phyloP scores from a whole-genome alignment of 108 stramenopile genomes.

The Skeletonema marinoi region DNA sequence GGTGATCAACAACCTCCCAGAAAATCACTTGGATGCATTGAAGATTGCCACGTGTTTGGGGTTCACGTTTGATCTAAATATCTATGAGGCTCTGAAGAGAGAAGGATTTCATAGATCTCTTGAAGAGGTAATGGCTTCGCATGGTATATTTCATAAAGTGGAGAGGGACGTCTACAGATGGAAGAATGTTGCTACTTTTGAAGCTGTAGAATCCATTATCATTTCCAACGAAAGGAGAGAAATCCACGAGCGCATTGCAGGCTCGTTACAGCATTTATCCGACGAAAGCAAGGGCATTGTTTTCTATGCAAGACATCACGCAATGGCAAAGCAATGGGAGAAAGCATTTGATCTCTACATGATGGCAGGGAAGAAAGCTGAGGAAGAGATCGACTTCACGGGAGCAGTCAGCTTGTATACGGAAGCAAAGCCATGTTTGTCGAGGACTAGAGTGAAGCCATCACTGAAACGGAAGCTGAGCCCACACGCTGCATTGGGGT shows the following conservation, averaged over 20 bases:
- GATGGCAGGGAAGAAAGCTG: slow-evolving; percentile 36
- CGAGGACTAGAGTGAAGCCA: background rate
- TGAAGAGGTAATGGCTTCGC: slow-evolving; percentile 12
- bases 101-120: slow-evolving; percentile 25
- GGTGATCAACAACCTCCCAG: slow-evolving; percentile 30
- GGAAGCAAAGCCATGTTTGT: slow-evolving; percentile 27
- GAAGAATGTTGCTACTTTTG: slow-evolving; percentile 33
- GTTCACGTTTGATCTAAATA: slow-evolving; percentile 14
- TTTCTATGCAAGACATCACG: slow-evolving; percentile 26
- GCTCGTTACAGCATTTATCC: slow-evolving; percentile 11
- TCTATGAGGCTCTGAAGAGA: slow-evolving; percentile 17
- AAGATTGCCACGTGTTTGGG: slow-evolving; percentile 39
- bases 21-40: slow-evolving; percentile 27
- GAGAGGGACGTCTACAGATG: slow-evolving; percentile 19
- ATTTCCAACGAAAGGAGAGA: slow-evolving; percentile 33
- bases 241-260: slow-evolving; percentile 21
- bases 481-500: slow-evolving; percentile 20
- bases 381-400: slow-evolving; percentile 24
- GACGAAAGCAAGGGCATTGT: slow-evolving; percentile 11
- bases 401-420: slow-evolving; percentile 26
- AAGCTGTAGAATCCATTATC: slow-evolving; percentile 35
- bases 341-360: slow-evolving; percentile 39
- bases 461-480: slow-evolving; percentile 14
- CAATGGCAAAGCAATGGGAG: slow-evolving; percentile 28
- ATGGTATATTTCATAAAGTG: slow-evolving; percentile 20